Conservation (phyloP, 2,329 filamentous ascomycete genomes). For the Monosporascus sp. region DNA sequence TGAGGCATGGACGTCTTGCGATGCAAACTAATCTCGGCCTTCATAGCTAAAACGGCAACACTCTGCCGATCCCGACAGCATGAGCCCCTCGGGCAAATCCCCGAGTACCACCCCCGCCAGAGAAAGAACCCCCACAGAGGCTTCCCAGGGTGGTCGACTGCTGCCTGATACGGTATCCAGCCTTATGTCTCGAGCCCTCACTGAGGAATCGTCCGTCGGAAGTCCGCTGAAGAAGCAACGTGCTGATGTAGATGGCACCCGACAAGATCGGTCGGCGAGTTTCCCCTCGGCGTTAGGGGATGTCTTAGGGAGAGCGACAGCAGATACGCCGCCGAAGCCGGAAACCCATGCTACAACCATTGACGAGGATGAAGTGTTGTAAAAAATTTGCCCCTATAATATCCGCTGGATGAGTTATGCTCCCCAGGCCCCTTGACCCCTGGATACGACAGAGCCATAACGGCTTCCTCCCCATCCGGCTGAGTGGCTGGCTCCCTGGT, state of each 20-base stretch:
- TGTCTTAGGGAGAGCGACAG: slow-evolving; percentile 30
- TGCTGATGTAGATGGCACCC: slow-evolving; percentile 50
- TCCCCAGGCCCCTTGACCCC: no score
- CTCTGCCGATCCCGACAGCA: slow-evolving; percentile 62
- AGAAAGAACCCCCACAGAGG: slow-evolving; percentile 36
- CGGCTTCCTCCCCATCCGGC: no score
- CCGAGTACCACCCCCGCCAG: slow-evolving; percentile 37
- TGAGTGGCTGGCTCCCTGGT: no score
- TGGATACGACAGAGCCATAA: no score
- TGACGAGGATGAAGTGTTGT: slow-evolving; percentile 27
- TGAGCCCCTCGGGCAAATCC: slow-evolving; percentile 37
- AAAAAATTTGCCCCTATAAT: neutral
- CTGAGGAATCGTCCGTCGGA: slow-evolving; percentile 49
- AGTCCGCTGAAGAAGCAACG: slow-evolving; percentile 74
- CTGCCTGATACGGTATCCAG: slow-evolving; percentile 28
- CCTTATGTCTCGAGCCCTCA: slow-evolving; percentile 38
- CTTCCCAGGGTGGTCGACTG: slow-evolving; percentile 25
- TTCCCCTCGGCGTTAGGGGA: slow-evolving; percentile 37
- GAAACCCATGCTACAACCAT: slow-evolving; percentile 10
- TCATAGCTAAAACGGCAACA: slow-evolving; percentile 73
- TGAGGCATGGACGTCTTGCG: neutral
- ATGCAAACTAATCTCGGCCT: slow-evolving; percentile 16
- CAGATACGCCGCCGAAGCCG: slow-evolving; percentile 16
- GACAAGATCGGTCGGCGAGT: slow-evolving; percentile 32
- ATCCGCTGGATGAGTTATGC: no score